Evolutionary conservation across 495 filamentous ascomycete species (phyloP), one percentile per base, ranked within the genome.

Genomic region (Podospora pseudoanserina): DNA sequence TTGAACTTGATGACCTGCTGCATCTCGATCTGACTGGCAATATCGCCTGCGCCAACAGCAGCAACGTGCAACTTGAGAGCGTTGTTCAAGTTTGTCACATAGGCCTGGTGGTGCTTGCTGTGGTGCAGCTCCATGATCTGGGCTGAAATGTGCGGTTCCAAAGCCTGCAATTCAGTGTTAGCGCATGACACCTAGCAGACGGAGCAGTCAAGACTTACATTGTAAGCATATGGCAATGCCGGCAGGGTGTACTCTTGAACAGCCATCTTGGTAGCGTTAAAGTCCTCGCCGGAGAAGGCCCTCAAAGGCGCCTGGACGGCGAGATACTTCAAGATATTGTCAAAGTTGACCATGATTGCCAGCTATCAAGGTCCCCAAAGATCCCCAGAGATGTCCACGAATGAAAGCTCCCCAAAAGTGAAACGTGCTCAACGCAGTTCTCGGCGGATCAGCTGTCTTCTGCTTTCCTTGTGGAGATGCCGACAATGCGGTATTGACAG

Each of bases 121-220:
- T 92, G 87, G 77, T 92, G 90, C 55, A 92, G 82, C 83, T 96
- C 91, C 94, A 98, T 98, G 82, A 98, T 97, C 81, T 94, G 88
- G 76, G 90, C 91, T 65, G 89, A 92, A 82, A 98, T 94, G 79
- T 87, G 81, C 67, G 94, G 94, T 81, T 98, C 94, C 72, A 98
- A 88, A 27, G 93, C 94, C 70, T 81, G 19, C 27, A 32, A 7
- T n/a, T 32, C n/a, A 20, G 19, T 28, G 18, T 63, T 49, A 63
- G 30, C 23, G 7, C 5, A 62, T 16, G 18, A 4, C 23, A 27
- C 6, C 56, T 20, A 28, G 18, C 28, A 20, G 20, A 2, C 23
- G 34, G 13, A 60, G n/a, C 16, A 71, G 5, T 18, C 3, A n/a
- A 39, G 18, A 28, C 80, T 76, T 74, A 84, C 82, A 76, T 83